Base-by-base conservation (phyloP, 331 rosid species). In the Rhamnella rubrinervis region DNA sequence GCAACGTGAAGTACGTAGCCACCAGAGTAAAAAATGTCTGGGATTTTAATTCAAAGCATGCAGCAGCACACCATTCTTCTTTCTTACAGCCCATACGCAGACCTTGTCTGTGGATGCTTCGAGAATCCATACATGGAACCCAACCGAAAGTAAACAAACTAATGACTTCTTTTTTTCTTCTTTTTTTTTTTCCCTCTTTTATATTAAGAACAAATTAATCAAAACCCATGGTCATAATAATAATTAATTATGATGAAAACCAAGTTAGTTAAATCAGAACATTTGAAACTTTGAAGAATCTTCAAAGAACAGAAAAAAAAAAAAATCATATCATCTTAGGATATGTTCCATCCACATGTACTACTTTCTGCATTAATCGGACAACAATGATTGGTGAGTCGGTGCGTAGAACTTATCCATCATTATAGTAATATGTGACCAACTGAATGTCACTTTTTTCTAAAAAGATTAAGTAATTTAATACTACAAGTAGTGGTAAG, bases 331-430 rank as follows among this genome's bases (percentile, higher is more conserved):
- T 74, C 63, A 37, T 63, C 71, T 59, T 25, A 60, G 70, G 69
- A 80, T 71, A 74, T 60, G 71, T 61, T 75, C 80, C 49, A 65
- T 71, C 68, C 0, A 23, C 23, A 37, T 5, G 23, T 58, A 55
- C 39, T 50, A 44, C 49, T 44, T 44, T 4, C 11, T 25, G 56
- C 55, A 19, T 40, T 65, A 15, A 65, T 50, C 57, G 40, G 38
- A 65, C 44, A 61, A 46, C n/a, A 11, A 58, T 75, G 67, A 71
- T 80, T 75, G 71, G 78, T 71, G 65, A 59, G 78, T 46, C 84
- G 84, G 81, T 66, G 84, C 75, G 61, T 80, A 26, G 60, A 70
- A 64, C 63, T 12, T 26, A 79, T 69, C 61, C 65, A 41, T 59
- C 56, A 66, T 58, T 74, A 59, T 59, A 65, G 66, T 66, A 74